Conservation (phyloP, 169 alveolate species). For the Plasmodium inui region DNA sequence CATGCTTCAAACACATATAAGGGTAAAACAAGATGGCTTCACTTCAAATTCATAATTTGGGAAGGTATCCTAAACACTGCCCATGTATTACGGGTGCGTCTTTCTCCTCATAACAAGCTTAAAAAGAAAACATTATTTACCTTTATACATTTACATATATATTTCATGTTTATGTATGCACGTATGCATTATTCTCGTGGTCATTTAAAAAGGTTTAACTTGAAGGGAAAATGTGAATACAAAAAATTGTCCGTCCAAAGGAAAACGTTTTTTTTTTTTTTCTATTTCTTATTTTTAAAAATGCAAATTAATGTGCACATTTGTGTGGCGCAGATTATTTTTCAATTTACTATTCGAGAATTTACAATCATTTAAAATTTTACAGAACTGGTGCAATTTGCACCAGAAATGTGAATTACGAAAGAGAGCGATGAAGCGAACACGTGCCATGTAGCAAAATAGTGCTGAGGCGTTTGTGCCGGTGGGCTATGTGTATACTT, state of each 20-base stretch:
- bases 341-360: background rate
- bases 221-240: background rate
- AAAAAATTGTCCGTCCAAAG: background rate
- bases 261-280: background rate
- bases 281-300: background rate
- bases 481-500: background rate
- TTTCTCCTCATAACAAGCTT: background rate
- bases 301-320: background rate
- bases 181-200: background rate
- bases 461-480: background rate
- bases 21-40: background rate
- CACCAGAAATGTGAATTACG: background rate
- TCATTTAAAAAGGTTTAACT: background rate
- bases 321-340: background rate
- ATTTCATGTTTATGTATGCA: background rate
- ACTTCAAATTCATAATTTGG: conserved; percentile 12
- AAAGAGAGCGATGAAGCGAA: background rate
- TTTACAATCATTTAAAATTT: conserved; percentile 8
- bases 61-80: conserved; percentile 9
- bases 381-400: conserved; percentile 13
- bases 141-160: background rate
- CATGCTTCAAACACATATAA: background rate
- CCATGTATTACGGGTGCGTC: background rate
- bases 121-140: conserved; percentile 4
- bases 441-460: background rate